Conservation (phyloP, 805 yeast species). For the Phaffomyces antillensis region DNA sequence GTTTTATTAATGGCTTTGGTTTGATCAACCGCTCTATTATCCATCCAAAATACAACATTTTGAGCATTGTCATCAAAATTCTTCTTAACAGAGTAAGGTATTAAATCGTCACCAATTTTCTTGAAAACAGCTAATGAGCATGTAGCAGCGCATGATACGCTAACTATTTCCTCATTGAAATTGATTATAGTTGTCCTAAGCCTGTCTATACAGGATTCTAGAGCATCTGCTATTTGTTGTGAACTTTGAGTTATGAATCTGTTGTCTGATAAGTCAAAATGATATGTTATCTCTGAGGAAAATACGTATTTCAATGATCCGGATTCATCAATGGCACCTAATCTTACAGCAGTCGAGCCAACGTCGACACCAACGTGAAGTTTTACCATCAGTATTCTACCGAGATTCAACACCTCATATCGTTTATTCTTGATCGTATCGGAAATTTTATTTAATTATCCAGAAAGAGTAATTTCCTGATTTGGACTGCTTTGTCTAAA, state of each 20-base stretch:
- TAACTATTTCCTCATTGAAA: constrained; percentile 7
- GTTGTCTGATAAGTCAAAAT: constrained; percentile 14
- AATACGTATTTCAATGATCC: constrained; percentile 13
- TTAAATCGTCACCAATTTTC: constrained; percentile 7
- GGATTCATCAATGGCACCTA: constrained; percentile 23
- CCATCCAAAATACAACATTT: constrained; percentile 57
- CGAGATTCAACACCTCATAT: too few relatives aligned
- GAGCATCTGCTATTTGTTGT: constrained; percentile 29
- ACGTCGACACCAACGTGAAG: constrained; percentile 37
- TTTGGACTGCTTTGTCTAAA: too few relatives aligned
- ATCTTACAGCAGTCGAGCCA: constrained; percentile 44
- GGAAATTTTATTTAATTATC: too few relatives aligned
- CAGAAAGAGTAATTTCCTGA: background rate
- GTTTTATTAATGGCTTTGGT: constrained; percentile 19
- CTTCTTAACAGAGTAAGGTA: constrained; percentile 29
- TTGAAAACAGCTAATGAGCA: constrained; percentile 48
- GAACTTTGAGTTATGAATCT: constrained; percentile 35
- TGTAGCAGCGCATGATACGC: constrained; percentile 45
- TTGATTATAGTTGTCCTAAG: background rate
- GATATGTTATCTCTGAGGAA: constrained; percentile 20
- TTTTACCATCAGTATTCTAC: background rate
- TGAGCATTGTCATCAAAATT: constrained; percentile 19
- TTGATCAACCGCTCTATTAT: constrained; percentile 34
- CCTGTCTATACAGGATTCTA: constrained; percentile 21
- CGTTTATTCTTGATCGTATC: too few relatives aligned